Conservation (phyloP, 2,329 filamentous ascomycete genomes). For the Madurella fahalii region DNA sequence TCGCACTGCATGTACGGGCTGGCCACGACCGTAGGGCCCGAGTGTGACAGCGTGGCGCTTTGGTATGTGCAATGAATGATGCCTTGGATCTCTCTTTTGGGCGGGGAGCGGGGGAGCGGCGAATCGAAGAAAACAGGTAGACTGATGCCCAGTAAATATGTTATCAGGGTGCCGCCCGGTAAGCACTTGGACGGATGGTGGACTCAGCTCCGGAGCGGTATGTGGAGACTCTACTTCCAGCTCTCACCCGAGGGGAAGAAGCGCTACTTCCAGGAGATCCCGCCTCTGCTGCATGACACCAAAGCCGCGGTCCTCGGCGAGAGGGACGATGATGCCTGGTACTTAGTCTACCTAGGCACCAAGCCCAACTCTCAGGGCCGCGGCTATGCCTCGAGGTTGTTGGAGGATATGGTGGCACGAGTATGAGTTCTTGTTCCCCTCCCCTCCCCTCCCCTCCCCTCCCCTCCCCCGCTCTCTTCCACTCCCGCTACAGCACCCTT, state of each 20-base stretch:
- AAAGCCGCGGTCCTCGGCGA: conserved; percentile 66
- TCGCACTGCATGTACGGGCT: conserved; percentile 71
- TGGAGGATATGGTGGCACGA: conserved; percentile 63
- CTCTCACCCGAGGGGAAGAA: conserved; percentile 66
- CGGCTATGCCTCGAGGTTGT: conserved; percentile 67
- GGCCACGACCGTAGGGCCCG: conserved; percentile 68
- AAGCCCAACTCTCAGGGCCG: conserved; percentile 65
- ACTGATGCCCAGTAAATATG: not conserved
- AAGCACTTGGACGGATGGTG: conserved; percentile 68
- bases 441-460: not conserved
- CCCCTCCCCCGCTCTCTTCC: too few relatives aligned
- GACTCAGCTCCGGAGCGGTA: conserved; percentile 68
- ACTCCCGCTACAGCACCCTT: too few relatives aligned
- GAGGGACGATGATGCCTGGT: conserved; percentile 66
- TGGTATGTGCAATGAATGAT: conserved; percentile 60
- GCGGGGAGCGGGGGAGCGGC: too few relatives aligned
- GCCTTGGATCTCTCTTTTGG: too few relatives aligned
- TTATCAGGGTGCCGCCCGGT: conserved; percentile 67
- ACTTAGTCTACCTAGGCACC: conserved; percentile 79
- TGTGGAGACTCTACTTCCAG: conserved; percentile 73
- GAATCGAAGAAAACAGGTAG: not conserved
- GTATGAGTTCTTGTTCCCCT: conserved; percentile 37
- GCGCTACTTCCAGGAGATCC: conserved; percentile 73
- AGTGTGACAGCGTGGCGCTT: conserved; percentile 73
- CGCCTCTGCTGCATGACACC: conserved; percentile 69